Conservation (phyloP, 192 early-diverging fungal genomes). For the Dispira simplex region DNA sequence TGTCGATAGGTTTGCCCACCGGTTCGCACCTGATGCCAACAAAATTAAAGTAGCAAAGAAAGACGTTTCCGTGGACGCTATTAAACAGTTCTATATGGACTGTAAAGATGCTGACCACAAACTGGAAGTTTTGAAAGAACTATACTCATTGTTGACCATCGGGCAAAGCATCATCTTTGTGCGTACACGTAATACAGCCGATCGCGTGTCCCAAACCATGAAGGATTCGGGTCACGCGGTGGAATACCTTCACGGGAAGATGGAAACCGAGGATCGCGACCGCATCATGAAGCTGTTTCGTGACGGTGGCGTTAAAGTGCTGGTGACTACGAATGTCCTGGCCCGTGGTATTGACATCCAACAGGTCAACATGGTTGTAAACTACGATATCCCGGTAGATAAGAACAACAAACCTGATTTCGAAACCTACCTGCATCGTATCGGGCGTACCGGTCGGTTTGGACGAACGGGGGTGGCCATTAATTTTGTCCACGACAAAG, state of each 20-base stretch:
- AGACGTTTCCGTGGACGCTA: conserved; percentile 84
- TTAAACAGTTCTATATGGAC: conserved; percentile 97
- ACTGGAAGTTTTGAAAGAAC: conserved; percentile 45
- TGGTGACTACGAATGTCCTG: conserved; percentile 95
- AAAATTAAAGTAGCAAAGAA: conserved; percentile 70
- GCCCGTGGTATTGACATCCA: conserved; percentile 95
- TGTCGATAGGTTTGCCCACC: conserved; percentile 57
- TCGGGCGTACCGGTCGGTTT: conserved; percentile 95
- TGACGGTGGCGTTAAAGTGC: conserved; percentile 73
- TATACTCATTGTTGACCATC: conserved; percentile 76
- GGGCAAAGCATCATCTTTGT: conserved; percentile 94
- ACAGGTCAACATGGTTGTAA: conserved; percentile 90
- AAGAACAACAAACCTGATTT: conserved; percentile 48
- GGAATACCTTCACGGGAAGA: conserved; percentile 68
- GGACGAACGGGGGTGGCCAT: conserved; percentile 87
- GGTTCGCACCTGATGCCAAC: conserved; percentile 77
- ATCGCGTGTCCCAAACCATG: conserved; percentile 58
- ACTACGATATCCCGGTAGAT: conserved; percentile 86
- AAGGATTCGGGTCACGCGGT: conserved; percentile 70
- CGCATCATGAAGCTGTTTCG: conserved; percentile 86
- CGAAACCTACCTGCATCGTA: conserved; percentile 95
- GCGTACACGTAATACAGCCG: conserved; percentile 68
- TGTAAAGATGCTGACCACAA: conserved; percentile 70
- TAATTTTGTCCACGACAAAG: conserved; percentile 83
- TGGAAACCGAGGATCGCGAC: conserved; percentile 67